These are phyloP conservation scores for Hypoxylon lenormandii DNA, from an alignment of 495 filamentous ascomycete genomes.

Conservation along the genomic window DNA sequence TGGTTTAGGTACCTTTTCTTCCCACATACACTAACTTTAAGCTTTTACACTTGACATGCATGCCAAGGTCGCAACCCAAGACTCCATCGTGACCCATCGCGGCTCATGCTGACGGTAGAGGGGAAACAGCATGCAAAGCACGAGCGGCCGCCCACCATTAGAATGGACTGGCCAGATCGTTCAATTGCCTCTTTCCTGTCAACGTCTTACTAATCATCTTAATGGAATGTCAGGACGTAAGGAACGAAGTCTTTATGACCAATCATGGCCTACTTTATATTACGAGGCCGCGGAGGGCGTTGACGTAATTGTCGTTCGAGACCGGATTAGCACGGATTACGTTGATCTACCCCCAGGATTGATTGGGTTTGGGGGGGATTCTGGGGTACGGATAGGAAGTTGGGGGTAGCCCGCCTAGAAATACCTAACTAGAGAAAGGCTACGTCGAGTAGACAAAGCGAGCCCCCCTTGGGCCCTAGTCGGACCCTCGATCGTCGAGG, in stretches of 20 bases:
- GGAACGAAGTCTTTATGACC: conserved; percentile 19
- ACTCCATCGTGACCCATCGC: conserved; percentile 12
- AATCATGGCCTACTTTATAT: conserved; percentile 21
- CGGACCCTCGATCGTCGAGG: not conserved
- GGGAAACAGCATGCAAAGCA: conserved; percentile 20
- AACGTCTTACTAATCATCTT: conserved; percentile 43
- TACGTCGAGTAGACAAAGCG: not conserved
- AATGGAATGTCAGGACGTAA: conserved; percentile 37
- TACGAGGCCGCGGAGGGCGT: conserved; percentile 22
- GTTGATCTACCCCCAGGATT: conserved; percentile 29
- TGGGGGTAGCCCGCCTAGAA: conserved; percentile 30
- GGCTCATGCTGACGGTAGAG: conserved; percentile 3
- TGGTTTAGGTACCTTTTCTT: not conserved
- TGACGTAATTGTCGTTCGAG: conserved; percentile 45
- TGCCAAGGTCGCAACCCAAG: conserved; percentile 20
- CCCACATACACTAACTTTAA: not conserved
- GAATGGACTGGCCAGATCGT: conserved; percentile 18
- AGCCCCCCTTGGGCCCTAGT: conserved; percentile 4
- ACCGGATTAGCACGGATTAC: conserved; percentile 28
- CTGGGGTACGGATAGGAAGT: conserved; percentile 17
- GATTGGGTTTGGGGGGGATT: conserved; percentile 7
- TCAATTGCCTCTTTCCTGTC: conserved; percentile 11
- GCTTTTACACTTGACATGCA: conserved; percentile 33
- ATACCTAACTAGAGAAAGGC: conserved; percentile 34
- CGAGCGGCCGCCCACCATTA: not conserved